phyloP scores from a whole-genome alignment of 2,329 filamentous ascomycete genomes.

The Nigrograna mackinnonii region DNA sequence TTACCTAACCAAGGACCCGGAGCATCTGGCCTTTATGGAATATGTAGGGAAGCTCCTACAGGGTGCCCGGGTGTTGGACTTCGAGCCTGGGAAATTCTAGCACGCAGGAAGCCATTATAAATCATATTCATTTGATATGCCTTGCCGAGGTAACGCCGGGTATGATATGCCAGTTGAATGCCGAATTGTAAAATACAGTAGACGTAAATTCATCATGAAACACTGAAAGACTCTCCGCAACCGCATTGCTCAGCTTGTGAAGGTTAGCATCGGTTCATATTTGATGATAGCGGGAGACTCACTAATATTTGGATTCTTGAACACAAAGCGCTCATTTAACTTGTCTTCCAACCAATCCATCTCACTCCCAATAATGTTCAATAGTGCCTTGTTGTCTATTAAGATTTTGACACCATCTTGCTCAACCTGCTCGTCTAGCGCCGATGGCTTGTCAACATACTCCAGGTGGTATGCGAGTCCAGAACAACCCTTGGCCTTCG shows the following conservation, averaged over 20 bases:
- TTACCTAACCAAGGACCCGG: constrained; percentile 68
- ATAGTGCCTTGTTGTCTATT: constrained; percentile 95
- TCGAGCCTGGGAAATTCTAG: constrained; percentile 57
- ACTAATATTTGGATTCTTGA: constrained; percentile 98
- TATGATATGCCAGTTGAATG: constrained; percentile 26
- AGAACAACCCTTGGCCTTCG: constrained; percentile 92
- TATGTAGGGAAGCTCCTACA: constrained; percentile 53
- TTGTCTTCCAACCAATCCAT: constrained; percentile 99
- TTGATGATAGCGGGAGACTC: constrained; percentile 49
- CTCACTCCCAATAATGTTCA: constrained; percentile 97
- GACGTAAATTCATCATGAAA: constrained; percentile 38
- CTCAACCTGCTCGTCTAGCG: constrained; percentile 89
- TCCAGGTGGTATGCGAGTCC: constrained; percentile 92
- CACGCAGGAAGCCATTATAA: constrained; percentile 1
- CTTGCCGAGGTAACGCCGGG: constrained; percentile 20
- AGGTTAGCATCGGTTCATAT: constrained; percentile 22
- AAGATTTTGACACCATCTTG: constrained; percentile 95
- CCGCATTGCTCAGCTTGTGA: constrained; percentile 89
- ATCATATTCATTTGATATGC: constrained; percentile 7
- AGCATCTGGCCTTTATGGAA: constrained; percentile 63
- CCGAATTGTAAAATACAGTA: constrained; percentile 6
- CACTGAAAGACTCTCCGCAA: constrained; percentile 90
- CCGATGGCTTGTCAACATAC: constrained; percentile 87
- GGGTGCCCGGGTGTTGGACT: constrained; percentile 64
- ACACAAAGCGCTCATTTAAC: constrained; percentile 87